phyloP scores from a whole-genome alignment of 164 flowering plant genomes.

The Piper betle region DNA sequence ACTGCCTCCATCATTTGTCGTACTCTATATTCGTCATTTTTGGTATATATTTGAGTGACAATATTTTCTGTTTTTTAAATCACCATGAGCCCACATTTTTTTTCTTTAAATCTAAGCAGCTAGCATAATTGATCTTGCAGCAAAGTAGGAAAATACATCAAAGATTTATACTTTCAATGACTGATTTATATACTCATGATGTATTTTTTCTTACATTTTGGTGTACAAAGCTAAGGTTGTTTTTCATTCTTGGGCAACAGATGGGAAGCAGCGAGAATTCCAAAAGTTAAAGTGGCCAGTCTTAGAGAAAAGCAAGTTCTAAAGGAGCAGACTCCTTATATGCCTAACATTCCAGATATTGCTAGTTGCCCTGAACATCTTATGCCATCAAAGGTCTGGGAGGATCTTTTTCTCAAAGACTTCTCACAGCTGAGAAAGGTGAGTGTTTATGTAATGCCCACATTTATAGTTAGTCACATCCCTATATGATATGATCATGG shows the following conservation, averaged over 20 bases:
- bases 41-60: too few relatives aligned
- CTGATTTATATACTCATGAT: not conserved
- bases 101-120: too few relatives aligned
- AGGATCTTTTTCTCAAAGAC: constrained; percentile 59
- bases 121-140: too few relatives aligned
- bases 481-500: too few relatives aligned
- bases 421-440: constrained; percentile 69
- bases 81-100: too few relatives aligned
- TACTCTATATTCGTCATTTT: too few relatives aligned
- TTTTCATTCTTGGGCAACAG: constrained; percentile 15
- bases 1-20: too few relatives aligned
- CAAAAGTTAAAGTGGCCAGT: constrained; percentile 70
- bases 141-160: too few relatives aligned
- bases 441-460: not conserved
- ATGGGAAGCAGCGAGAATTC: constrained; percentile 82
- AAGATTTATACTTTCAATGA: not conserved
- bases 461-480: too few relatives aligned
- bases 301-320: constrained; percentile 31
- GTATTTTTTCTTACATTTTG: not conserved
- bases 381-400: constrained; percentile 71
- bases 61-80: too few relatives aligned
- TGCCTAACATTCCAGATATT: constrained; percentile 85
- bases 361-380: constrained; percentile 56
- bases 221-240: not conserved
- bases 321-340: constrained; percentile 65